Evolutionary conservation across 2,329 filamentous ascomycete genomes (phyloP), one percentile per base, ranked within the genome.

Genomic region (Apiospora malaysiana): DNA sequence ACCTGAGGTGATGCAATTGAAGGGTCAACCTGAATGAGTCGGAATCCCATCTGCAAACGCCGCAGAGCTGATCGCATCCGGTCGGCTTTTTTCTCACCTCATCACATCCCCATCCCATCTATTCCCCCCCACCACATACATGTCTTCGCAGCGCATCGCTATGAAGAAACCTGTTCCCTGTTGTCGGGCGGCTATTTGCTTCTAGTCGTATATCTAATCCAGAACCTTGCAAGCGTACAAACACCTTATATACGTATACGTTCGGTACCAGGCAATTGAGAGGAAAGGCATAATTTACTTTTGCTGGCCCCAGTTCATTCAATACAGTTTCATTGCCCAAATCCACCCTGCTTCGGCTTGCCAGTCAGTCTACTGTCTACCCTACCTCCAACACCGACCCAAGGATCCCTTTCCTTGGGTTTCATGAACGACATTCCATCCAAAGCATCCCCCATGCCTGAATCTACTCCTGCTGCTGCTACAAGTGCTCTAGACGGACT

Each of bases 321-420:
- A 32, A 18, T 37, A 21, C 18, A 40, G 27, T 32, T 63, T 32
- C 56, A 40, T 63, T 63, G 32, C 56, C 56, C 56, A 63, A 46
- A 59, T 21, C 51, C 51, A 59, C 51, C 27, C 51, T 21, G n/a
- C n/a, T n/a, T n/a, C 51, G 6, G 32, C 6, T 32, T 32, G 32
- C 32, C n/a, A n/a, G n/a, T n/a, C n/a, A n/a, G 56, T 63, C 56
- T 40, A 59, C 51, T 14, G 27, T 59, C 51, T 37, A 63, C 56
- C 56, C 49, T 25, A 32, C 18, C 25, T 23, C 42, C 42, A 45
- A 45, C 12, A 18, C 42, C 42, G 5, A 45, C 56, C 56, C 56
- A 7, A 40, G 56, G 56, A 40, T 40, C 27, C 56, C 56, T 63
- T 63, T 10, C 16, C 51, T n/a, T 37, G 14, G 10, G 51, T 27